Conservation (phyloP, 164 flowering plant species). For the Paratinospora sagittata region DNA sequence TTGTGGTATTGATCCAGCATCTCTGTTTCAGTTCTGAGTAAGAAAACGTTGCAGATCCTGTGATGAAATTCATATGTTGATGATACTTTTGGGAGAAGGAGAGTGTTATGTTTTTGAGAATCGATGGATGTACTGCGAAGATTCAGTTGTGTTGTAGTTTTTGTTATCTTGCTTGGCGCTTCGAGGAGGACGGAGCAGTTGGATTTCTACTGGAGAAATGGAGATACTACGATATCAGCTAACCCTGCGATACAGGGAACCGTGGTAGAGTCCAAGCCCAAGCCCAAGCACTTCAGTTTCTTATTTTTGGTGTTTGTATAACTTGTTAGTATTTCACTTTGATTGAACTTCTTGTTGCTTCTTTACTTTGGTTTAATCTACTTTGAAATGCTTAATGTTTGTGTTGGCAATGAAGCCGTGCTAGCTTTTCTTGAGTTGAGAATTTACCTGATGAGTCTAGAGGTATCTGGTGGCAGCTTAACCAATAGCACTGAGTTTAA, state of each 20-base stretch:
- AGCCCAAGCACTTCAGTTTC: not conserved
- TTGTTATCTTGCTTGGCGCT: slow-evolving; percentile 28
- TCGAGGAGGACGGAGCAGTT: slow-evolving; percentile 12
- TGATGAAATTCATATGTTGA: not conserved
- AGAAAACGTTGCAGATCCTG: not conserved
- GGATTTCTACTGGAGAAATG: slow-evolving; percentile 18
- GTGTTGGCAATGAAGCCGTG: not conserved
- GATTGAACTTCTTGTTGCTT: not conserved
- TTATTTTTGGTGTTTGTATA: no score
- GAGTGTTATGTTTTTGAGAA: slow-evolving; percentile 1
- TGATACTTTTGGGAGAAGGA: not conserved
- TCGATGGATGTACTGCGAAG: slow-evolving; percentile 31
- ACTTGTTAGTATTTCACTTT: not conserved
- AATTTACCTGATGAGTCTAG: not conserved
- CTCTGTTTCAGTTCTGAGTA: not conserved
- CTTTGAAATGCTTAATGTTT: not conserved
- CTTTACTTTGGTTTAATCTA: not conserved
- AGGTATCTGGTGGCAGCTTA: no score
- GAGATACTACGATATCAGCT: slow-evolving; percentile 1
- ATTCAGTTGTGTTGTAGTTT: slow-evolving; percentile 21
- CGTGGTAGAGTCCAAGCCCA: slow-evolving; percentile 36
- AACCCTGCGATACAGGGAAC: slow-evolving; percentile 27
- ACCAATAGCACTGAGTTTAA: no score
- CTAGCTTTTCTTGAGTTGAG: not conserved
- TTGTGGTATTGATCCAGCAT: no score